phyloP scores from a whole-genome alignment of 1,284 basidiomycete genomes.

The Cystobasidium sp. region DNA sequence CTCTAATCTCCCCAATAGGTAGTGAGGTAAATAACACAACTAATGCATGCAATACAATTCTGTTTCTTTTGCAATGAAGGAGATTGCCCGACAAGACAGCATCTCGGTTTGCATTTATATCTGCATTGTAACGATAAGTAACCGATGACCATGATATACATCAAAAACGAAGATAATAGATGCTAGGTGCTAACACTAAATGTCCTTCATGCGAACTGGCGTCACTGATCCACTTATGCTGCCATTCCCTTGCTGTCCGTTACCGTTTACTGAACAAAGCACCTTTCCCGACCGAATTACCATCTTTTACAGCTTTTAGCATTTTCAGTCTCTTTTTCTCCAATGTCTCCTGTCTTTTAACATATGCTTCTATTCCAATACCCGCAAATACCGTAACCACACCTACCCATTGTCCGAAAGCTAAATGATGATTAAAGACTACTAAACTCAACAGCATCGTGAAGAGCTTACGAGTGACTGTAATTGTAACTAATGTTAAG shows the following conservation, averaged over 20 bases:
- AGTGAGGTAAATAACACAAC: too few relatives aligned
- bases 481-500: constrained; percentile 88
- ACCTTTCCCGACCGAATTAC: constrained; percentile 6
- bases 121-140: too few relatives aligned
- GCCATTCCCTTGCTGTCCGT: background rate
- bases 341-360: constrained; percentile 70
- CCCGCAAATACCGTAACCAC: constrained; percentile 71
- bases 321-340: constrained; percentile 43
- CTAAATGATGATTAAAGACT: constrained; percentile 86
- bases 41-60: too few relatives aligned
- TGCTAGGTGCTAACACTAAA: background rate
- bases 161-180: background rate
- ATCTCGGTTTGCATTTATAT: too few relatives aligned
- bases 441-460: constrained; percentile 96
- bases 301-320: constrained; percentile 36
- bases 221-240: constrained; percentile 26
- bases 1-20: too few relatives aligned
- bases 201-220: constrained; percentile 35
- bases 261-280: background rate
- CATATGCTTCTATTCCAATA: constrained; percentile 84
- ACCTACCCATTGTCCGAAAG: constrained; percentile 85
- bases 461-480: constrained; percentile 95
- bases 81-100: too few relatives aligned
- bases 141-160: background rate
- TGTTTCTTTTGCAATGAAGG: too few relatives aligned